Evolutionary conservation across 306 rosid genomes (phyloP).

Genomic region (Prosopis cineraria): DNA sequence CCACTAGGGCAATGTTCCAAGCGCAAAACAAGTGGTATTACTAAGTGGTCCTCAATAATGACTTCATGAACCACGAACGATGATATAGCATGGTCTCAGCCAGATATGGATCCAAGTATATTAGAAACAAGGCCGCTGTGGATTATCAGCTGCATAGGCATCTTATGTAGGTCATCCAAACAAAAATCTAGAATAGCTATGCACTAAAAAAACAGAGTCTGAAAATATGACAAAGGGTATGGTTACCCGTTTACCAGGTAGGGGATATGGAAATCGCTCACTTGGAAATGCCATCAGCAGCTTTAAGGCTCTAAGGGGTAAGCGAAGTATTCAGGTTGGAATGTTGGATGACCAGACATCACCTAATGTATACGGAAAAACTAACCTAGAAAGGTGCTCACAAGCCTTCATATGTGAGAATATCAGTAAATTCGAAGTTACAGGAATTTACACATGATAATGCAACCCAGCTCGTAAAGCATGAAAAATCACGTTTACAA

Average conservation of each 20-base stretch:
- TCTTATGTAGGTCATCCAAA: background rate
- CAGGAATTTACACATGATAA: background rate
- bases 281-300: background rate
- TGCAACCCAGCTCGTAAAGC: background rate
- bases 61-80: background rate
- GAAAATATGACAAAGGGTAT: background rate
- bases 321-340: background rate
- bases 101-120: background rate
- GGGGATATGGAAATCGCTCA: background rate
- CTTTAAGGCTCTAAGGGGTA: background rate
- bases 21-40: background rate
- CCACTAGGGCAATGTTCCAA: no score
- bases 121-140: background rate
- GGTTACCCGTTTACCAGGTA: background rate
- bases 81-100: background rate
- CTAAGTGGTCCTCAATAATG: background rate
- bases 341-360: background rate
- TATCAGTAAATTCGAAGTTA: background rate
- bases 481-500: background rate
- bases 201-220: background rate
- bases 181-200: background rate
- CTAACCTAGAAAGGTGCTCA: background rate
- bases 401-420: background rate
- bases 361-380: background rate
- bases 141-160: background rate